Evolutionary conservation across 176 grass and related monocot genomes (phyloP).

Genomic region (Triticum turgidum): DNA sequence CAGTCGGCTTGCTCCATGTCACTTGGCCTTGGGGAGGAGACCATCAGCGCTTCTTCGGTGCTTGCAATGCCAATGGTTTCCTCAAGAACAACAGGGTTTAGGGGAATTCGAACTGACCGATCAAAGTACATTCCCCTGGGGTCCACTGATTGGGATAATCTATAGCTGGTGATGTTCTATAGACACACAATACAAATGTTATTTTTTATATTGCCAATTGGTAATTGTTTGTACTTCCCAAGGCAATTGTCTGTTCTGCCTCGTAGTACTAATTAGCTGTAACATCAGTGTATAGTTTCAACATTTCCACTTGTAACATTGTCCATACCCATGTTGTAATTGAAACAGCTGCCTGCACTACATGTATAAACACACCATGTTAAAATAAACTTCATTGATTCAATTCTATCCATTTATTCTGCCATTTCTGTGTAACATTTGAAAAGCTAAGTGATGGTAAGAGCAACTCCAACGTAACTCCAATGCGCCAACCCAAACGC

Average conservation of each 20-base stretch:
- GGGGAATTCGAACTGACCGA: conserved; percentile 48
- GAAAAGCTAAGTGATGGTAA: no score
- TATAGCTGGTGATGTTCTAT: conserved; percentile 50
- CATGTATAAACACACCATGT: conserved; percentile 46
- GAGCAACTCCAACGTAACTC: no score
- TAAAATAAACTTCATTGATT: conserved; percentile 27
- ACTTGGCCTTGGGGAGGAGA: conserved; percentile 72
- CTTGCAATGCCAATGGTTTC: conserved; percentile 91
- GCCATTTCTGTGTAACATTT: background rate
- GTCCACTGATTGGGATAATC: conserved; percentile 57
- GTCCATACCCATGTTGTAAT: conserved; percentile 47
- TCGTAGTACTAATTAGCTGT: conserved; percentile 37
- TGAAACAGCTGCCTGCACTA: conserved; percentile 31
- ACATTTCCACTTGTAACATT: conserved; percentile 2
- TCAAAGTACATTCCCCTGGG: conserved; percentile 69
- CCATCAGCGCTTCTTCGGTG: conserved; percentile 79
- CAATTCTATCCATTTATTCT: background rate
- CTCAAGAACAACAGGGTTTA: conserved; percentile 87
- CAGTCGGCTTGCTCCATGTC: conserved; percentile 83
- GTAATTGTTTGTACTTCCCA: conserved; percentile 47
- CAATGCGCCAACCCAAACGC: no score
- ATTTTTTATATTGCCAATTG: conserved; percentile 43
- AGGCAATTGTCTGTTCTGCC: conserved; percentile 37
- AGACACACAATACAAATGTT: conserved; percentile 55
- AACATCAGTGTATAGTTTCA: conserved; percentile 54